phyloP scores from a whole-genome alignment of 345 rosid species.

The Syzygium grande region DNA sequence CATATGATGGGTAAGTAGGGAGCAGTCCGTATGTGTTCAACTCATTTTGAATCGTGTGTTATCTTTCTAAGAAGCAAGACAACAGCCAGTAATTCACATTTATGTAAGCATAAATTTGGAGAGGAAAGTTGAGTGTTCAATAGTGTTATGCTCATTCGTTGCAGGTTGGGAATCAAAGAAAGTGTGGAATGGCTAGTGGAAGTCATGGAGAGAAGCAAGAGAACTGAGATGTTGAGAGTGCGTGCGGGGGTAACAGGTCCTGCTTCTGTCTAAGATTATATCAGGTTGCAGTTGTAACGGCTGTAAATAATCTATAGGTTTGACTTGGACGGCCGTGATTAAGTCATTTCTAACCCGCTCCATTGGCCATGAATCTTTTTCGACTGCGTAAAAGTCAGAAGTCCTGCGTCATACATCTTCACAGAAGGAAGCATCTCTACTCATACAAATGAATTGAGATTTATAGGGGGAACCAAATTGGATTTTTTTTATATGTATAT shows the following conservation, averaged over 20 bases:
- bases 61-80: neutral
- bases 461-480: neutral
- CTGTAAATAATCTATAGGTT: neutral
- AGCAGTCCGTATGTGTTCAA: neutral
- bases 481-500: neutral
- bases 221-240: constrained; percentile 77
- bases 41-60: neutral
- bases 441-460: neutral
- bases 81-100: neutral
- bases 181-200: constrained; percentile 85
- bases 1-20: constrained; percentile 71
- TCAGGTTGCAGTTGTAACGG: neutral
- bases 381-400: neutral
- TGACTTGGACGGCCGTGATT: neutral
- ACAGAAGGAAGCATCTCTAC: neutral
- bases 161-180: constrained; percentile 31
- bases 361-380: neutral
- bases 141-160: neutral
- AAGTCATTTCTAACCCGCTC: neutral
- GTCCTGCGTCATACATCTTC: neutral
- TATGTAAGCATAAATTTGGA: neutral
- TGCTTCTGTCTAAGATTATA: constrained; percentile 19
- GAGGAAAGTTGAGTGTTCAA: neutral
- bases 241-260: constrained; percentile 47
- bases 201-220: constrained; percentile 97